These are phyloP conservation scores for Blastomyces silverae DNA, from an alignment of 2,329 filamentous ascomycete genomes.

Conservation along the genomic window DNA sequence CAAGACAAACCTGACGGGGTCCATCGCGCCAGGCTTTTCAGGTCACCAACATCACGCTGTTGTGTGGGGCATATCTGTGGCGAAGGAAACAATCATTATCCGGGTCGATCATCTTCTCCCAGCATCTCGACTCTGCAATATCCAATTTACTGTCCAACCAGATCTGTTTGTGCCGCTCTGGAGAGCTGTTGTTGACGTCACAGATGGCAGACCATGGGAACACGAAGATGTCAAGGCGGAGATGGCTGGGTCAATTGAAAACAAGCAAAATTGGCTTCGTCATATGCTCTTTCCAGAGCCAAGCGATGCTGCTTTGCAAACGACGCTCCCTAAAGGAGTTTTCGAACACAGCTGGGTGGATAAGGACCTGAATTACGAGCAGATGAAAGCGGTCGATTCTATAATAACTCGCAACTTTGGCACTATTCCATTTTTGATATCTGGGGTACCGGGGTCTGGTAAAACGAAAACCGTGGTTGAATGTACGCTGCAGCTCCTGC, in stretches of 20 bases:
- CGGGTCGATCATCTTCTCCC: conserved; percentile 21
- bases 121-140: conserved; percentile 22
- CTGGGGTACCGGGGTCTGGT: conserved; percentile 47
- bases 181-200: conserved; percentile 21
- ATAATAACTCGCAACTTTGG: conserved; percentile 40
- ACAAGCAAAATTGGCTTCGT: conserved; percentile 22
- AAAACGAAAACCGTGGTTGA: conserved; percentile 49
- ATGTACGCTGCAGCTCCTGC: conserved; percentile 32
- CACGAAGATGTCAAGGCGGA: conserved; percentile 47
- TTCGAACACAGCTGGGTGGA: conserved; percentile 37
- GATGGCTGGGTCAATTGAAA: conserved; percentile 28
- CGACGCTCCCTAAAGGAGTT: conserved; percentile 31
- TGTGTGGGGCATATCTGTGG: conserved; percentile 23
- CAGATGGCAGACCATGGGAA: conserved; percentile 45
- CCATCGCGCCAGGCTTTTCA: conserved; percentile 25
- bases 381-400: conserved; percentile 42
- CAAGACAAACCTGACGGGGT: conserved; percentile 19
- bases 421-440: conserved; percentile 43
- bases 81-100: conserved; percentile 23
- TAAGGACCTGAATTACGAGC: conserved; percentile 43
- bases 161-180: conserved; percentile 21
- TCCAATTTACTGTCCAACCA: conserved; percentile 23
- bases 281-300: conserved; percentile 43
- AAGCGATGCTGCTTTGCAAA: conserved; percentile 36
- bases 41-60: conserved; percentile 25